Conservation (phyloP, 371 early-diverging fungal genomes). For the Mycotypha africana region DNA sequence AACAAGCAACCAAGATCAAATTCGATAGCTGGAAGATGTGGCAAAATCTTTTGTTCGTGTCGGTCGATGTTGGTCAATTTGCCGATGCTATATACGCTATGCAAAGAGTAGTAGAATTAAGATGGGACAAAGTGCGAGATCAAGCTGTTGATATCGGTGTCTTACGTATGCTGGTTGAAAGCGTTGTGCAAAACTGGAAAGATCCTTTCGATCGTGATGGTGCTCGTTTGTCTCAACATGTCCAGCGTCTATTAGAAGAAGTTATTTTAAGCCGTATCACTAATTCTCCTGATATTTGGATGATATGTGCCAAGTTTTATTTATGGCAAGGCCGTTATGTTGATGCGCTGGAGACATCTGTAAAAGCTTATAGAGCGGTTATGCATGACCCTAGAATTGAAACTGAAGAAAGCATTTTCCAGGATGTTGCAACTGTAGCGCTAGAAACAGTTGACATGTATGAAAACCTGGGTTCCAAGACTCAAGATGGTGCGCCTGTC, state of each 20-base stretch:
- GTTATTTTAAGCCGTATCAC: constrained; percentile 71
- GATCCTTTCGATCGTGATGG: constrained; percentile 54
- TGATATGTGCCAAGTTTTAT: constrained; percentile 71
- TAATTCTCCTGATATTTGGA: constrained; percentile 73
- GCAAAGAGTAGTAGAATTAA: constrained; percentile 74
- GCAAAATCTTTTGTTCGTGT: constrained; percentile 82
- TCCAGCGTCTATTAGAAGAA: constrained; percentile 57
- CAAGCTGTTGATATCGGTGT: constrained; percentile 74
- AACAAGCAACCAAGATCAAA: constrained; percentile 77
- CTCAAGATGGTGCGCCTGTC: constrained; percentile 39
- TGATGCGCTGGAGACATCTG: constrained; percentile 71
- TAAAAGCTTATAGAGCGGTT: constrained; percentile 79
- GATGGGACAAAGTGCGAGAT: constrained; percentile 60
- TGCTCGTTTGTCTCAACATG: constrained; percentile 29
- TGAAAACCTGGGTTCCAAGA: constrained; percentile 59
- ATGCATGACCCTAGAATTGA: constrained; percentile 71
- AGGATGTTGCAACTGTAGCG: constrained; percentile 60
- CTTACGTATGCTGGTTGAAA: constrained; percentile 65
- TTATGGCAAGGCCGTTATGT: constrained; percentile 54
- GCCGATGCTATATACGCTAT: constrained; percentile 84
- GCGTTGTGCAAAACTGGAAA: constrained; percentile 58
- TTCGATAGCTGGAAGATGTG: constrained; percentile 88
- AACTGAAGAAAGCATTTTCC: constrained; percentile 62
- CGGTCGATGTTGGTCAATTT: constrained; percentile 76
- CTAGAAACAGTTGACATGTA: constrained; percentile 78